Percentiles rank a stretch among this genome's conserved stretches.
Conservation (phyloP, 2,329 filamentous ascomycete genomes). For the Fusarium sp. region DNA sequence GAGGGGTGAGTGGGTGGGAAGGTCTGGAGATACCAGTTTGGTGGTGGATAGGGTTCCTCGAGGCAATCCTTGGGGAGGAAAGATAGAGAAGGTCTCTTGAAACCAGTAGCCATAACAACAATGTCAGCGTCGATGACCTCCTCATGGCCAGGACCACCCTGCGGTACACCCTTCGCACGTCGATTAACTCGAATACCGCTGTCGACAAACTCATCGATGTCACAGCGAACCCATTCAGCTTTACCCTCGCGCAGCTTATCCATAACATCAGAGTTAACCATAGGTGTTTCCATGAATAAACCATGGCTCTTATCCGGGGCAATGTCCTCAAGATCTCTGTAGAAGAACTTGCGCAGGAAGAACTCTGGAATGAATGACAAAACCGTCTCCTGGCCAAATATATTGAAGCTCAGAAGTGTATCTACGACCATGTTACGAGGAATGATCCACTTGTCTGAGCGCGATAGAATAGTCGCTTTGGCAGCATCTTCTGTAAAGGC, state of each 20-base stretch:
- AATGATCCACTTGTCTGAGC: constrained; percentile 89
- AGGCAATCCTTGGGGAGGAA: constrained; percentile 82
- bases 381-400: constrained; percentile 79
- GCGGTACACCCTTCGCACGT: constrained; percentile 75
- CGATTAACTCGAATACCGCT: constrained; percentile 76
- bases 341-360: constrained; percentile 81
- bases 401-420: constrained; percentile 77
- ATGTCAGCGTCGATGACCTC: constrained; percentile 77
- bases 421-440: constrained; percentile 81
- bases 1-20: constrained; percentile 80
- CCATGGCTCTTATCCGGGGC: constrained; percentile 71
- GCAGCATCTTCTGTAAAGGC: constrained; percentile 72
- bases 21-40: constrained; percentile 89
- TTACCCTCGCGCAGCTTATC: constrained; percentile 75
- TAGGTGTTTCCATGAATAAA: constrained; percentile 84
- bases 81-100: constrained; percentile 74
- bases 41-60: constrained; percentile 76
- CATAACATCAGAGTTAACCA: constrained; percentile 87
- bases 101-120: constrained; percentile 86
- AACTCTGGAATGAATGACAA: constrained; percentile 82
- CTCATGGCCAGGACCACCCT: constrained; percentile 76
- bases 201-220: constrained; percentile 73
- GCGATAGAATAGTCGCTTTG: constrained; percentile 76
- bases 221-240: constrained; percentile 83
- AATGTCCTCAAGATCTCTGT: constrained; percentile 79